Conservation (phyloP, 345 rosid species). For the Kernera saxatilis region DNA sequence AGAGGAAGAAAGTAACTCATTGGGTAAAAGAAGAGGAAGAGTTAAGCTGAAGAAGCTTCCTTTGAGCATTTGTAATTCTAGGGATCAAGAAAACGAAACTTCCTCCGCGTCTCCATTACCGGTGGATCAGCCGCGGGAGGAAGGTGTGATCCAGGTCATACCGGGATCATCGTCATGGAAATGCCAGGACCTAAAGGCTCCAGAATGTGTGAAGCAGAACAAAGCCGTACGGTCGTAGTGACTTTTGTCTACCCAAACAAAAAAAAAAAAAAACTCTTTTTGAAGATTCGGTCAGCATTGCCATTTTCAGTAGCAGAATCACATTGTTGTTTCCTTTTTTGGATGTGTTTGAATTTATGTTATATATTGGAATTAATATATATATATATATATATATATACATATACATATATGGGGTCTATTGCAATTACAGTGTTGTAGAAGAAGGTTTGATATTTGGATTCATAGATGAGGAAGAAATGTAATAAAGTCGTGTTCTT, state of each 20-base stretch:
- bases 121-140: conserved; percentile 34
- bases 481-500: conserved; percentile 1
- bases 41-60: conserved; percentile 82
- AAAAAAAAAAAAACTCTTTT: background rate
- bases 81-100: conserved; percentile 44
- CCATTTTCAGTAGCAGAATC: conserved; percentile 13
- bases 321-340: conserved; percentile 21
- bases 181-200: conserved; percentile 71
- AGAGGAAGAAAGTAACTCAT: conserved; percentile 36
- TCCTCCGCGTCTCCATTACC: conserved; percentile 24
- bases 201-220: conserved; percentile 70
- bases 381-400: too few species aligned
- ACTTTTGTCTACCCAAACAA: background rate
- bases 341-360: conserved; percentile 10
- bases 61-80: conserved; percentile 59
- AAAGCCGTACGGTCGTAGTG: conserved; percentile 58
- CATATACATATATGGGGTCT: background rate
- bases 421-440: conserved; percentile 8
- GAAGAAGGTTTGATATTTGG: background rate
- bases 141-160: conserved; percentile 39
- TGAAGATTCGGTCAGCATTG: conserved; percentile 19
- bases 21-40: conserved; percentile 68
- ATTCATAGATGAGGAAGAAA: background rate
- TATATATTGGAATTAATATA: background rate
- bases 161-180: conserved; percentile 44